These are phyloP conservation scores for Eimeria maxima DNA, from an alignment of 169 alveolate species.

Conservation along the genomic window DNA sequence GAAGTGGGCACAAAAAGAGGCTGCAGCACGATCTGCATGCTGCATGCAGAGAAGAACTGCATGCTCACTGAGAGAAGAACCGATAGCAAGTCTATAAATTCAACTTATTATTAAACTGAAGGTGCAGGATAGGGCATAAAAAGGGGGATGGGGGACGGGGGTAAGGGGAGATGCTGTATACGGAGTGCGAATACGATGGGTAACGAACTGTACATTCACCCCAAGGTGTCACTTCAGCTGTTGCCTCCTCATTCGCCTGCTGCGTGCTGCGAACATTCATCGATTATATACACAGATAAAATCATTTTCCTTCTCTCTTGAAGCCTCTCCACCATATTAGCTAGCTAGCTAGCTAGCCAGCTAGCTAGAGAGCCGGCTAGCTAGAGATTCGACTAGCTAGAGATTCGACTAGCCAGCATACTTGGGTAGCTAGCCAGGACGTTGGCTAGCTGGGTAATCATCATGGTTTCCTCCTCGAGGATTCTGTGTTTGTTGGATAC, in stretches of 20 bases:
- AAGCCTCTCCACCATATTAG: neutral
- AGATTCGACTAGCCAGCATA: no score
- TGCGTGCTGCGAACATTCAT: no score
- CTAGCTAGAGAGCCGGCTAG: neutral
- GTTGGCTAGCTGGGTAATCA: neutral
- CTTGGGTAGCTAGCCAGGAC: neutral
- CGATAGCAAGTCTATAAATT: neutral
- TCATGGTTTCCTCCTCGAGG: neutral
- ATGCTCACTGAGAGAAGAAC: neutral
- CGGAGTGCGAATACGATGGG: neutral
- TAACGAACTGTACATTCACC: conserved; percentile 1
- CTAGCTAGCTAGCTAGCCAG: conserved; percentile 10
- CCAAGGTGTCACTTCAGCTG: neutral
- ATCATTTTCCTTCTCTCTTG: neutral
- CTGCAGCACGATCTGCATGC: neutral
- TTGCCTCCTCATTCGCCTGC: neutral
- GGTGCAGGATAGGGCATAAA: neutral
- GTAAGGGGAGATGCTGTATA: no score
- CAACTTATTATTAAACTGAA: neutral
- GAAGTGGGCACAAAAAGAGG: neutral
- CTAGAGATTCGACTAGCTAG: no score
- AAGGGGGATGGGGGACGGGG: no score
- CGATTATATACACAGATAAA: no score
- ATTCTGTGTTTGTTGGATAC: neutral
- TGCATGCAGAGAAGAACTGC: neutral